These are phyloP conservation scores for Chaetothyriales sp. DNA, from an alignment of 2,329 filamentous ascomycete species.

Conservation along the genomic window DNA sequence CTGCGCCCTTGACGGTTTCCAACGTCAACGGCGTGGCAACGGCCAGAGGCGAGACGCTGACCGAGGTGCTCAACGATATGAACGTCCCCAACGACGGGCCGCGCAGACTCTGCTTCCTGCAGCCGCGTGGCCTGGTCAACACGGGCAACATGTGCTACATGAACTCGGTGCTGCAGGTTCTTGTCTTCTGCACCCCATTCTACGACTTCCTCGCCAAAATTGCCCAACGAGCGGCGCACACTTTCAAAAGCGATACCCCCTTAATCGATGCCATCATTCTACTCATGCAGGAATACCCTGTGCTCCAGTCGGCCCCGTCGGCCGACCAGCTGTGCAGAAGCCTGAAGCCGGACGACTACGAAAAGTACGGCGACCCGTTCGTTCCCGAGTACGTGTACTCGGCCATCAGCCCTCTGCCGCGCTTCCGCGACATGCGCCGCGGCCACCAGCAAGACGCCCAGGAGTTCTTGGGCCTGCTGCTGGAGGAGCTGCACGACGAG, in stretches of 20 bases:
- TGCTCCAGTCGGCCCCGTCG: conserved; percentile 65
- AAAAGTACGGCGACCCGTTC: conserved; percentile 81
- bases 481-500: conserved; percentile 88
- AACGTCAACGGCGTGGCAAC: conserved; percentile 30
- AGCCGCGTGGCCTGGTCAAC: conserved; percentile 87
- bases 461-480: conserved; percentile 84
- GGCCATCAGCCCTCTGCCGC: conserved; percentile 69
- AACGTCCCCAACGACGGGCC: conserved; percentile 41
- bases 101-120: conserved; percentile 62
- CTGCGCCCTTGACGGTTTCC: conserved; percentile 13
- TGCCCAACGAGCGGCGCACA: conserved; percentile 68
- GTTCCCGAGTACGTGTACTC: conserved; percentile 93
- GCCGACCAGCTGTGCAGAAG: conserved; percentile 58
- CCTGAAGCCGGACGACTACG: conserved; percentile 70
- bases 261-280: conserved; percentile 92
- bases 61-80: conserved; percentile 64
- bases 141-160: conserved; percentile 99
- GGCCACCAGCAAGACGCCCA: conserved; percentile 97
- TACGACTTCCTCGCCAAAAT: conserved; percentile 86
- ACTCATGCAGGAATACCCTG: conserved; percentile 85
- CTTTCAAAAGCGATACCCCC: conserved; percentile 89
- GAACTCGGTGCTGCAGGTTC: conserved; percentile 96
- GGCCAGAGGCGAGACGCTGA: conserved; percentile 49
- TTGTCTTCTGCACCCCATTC: conserved; percentile 87
- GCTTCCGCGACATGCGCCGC: conserved; percentile 84